Conservation (phyloP, 2,329 filamentous ascomycete species). For the Fusarium tuaranense region DNA sequence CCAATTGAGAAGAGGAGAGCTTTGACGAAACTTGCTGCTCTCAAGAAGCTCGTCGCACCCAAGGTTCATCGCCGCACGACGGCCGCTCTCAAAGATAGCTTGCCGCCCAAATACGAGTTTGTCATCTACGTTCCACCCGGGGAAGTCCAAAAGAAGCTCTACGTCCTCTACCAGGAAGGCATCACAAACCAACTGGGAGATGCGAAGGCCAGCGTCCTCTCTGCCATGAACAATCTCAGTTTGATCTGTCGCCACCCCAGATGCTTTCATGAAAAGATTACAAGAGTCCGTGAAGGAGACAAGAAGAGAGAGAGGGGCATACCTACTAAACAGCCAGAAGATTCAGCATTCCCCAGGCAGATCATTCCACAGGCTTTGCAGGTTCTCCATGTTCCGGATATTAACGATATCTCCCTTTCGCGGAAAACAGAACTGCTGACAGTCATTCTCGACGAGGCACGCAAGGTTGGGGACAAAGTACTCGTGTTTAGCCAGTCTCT, state of each 20-base stretch:
- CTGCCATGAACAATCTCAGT: slow-evolving; percentile 52
- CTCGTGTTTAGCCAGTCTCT: slow-evolving; percentile 84
- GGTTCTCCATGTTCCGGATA: slow-evolving; percentile 54
- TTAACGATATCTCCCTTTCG: slow-evolving; percentile 66
- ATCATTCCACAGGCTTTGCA: slow-evolving; percentile 48
- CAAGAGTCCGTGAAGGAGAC: slow-evolving; percentile 16
- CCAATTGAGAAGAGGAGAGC: slow-evolving; percentile 66
- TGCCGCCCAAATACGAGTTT: slow-evolving; percentile 85
- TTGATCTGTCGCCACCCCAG: slow-evolving; percentile 66
- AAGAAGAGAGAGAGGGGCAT: background rate
- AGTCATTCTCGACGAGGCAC: slow-evolving; percentile 76
- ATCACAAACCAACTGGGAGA: slow-evolving; percentile 7
- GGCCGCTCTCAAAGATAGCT: slow-evolving; percentile 68
- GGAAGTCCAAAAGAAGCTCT: slow-evolving; percentile 71
- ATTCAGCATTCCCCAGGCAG: slow-evolving; percentile 38
- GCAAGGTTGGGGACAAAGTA: slow-evolving; percentile 74
- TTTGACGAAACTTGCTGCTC: slow-evolving; percentile 74
- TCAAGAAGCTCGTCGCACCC: slow-evolving; percentile 79
- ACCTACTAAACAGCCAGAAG: slow-evolving; percentile 10
- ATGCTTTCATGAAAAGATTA: slow-evolving; percentile 55
- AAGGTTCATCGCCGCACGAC: slow-evolving; percentile 84
- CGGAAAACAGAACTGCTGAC: slow-evolving; percentile 76
- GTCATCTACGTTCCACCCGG: slow-evolving; percentile 81
- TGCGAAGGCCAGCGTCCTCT: slow-evolving; percentile 48
- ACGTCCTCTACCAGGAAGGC: slow-evolving; percentile 61